Percentiles rank a stretch among this genome's conserved stretches.
phyloP scores from a whole-genome alignment of 2,329 filamentous ascomycete species.

The Lecanicillium sp. region DNA sequence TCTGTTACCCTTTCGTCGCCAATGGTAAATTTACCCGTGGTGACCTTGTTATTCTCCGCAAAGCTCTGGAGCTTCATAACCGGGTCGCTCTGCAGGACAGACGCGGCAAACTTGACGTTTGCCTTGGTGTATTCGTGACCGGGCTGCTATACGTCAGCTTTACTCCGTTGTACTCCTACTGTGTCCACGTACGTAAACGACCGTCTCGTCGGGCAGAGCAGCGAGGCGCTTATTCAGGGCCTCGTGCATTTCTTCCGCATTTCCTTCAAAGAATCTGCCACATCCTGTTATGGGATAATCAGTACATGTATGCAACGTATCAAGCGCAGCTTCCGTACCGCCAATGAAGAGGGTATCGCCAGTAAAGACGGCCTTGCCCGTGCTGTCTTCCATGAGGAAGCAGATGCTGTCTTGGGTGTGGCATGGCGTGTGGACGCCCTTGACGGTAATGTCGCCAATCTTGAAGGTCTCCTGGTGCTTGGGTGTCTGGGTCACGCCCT shows the following conservation, averaged over 20 bases:
- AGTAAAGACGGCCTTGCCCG: conserved; percentile 76
- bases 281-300: conserved; percentile 51
- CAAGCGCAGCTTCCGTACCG: conserved; percentile 40
- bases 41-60: conserved; percentile 73
- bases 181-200: conserved; percentile 79
- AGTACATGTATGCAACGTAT: conserved; percentile 2
- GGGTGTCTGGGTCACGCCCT: conserved; percentile 71
- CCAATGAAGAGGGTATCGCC: conserved; percentile 95
- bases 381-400: conserved; percentile 79
- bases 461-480: conserved; percentile 69
- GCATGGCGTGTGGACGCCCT: conserved; percentile 88
- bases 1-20: conserved; percentile 95
- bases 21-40: conserved; percentile 93
- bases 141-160: conserved; percentile 44
- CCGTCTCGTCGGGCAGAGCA: conserved; percentile 78
- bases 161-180: too few species aligned
- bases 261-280: conserved; percentile 93
- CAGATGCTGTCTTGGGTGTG: conserved; percentile 99
- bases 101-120: conserved; percentile 82
- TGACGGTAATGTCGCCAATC: conserved; percentile 76
- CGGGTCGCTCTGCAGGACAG: conserved; percentile 65
- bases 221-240: conserved; percentile 83
- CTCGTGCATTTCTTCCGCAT: conserved; percentile 81
- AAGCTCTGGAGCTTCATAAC: conserved; percentile 73
- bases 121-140: conserved; percentile 98